phyloP scores from a whole-genome alignment of 164 flowering plant genomes.

The Vitis vinifera region DNA sequence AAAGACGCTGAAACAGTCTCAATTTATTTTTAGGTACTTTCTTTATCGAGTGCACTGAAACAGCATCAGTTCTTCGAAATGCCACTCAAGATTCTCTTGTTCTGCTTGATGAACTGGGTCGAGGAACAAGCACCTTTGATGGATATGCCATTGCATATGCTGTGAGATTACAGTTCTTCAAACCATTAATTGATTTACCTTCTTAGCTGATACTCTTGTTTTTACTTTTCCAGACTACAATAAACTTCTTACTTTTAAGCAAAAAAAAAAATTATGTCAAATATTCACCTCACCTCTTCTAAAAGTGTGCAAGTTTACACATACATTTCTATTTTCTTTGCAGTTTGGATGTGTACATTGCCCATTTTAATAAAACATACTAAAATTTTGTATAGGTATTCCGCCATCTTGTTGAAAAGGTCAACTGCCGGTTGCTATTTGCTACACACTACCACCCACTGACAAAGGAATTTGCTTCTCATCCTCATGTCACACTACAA shows the following conservation, averaged over 20 bases:
- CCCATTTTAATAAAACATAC: not conserved
- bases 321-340: not conserved
- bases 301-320: too few relatives aligned
- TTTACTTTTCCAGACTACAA: not conserved
- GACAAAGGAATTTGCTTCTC: slow-evolving; percentile 88
- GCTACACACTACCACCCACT: slow-evolving; percentile 97
- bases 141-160: slow-evolving; percentile 99
- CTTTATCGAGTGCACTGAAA: slow-evolving; percentile 84
- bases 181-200: not conserved
- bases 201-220: not conserved
- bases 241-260: too few relatives aligned
- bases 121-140: slow-evolving; percentile 98
- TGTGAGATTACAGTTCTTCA: slow-evolving; percentile 41
- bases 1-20: not conserved
- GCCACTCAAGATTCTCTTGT: slow-evolving; percentile 91
- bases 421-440: slow-evolving; percentile 85
- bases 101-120: slow-evolving; percentile 93
- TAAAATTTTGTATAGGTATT: slow-evolving; percentile 55
- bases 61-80: slow-evolving; percentile 87
- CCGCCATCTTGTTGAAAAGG: slow-evolving; percentile 88
- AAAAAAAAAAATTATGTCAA: too few relatives aligned
- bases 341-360: not conserved
- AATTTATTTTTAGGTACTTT: slow-evolving; percentile 74
- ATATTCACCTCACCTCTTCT: too few relatives aligned
- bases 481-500: slow-evolving; percentile 79